phyloP scores from a whole-genome alignment of 2,329 filamentous ascomycete species.

The Monilinia fructigena region DNA sequence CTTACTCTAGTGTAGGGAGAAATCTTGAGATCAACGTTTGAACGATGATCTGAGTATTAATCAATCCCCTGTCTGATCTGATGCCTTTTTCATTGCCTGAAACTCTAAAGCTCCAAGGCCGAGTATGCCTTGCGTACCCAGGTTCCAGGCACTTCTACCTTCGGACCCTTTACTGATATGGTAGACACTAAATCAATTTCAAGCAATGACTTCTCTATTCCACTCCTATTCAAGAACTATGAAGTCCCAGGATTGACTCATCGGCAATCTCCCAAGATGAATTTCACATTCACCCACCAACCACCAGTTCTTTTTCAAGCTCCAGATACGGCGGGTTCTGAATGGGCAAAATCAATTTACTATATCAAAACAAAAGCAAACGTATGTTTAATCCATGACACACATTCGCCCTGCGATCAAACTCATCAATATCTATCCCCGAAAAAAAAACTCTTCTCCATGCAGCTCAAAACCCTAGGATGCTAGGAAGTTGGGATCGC shows the following conservation, averaged over 20 bases:
- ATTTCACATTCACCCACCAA: background rate
- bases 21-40: background rate
- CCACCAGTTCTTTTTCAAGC: background rate
- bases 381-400: background rate
- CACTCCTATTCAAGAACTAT: background rate
- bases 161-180: background rate
- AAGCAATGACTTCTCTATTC: background rate
- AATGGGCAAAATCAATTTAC: too few species aligned
- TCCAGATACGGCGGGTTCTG: background rate
- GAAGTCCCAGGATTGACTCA: background rate
- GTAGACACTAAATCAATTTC: background rate
- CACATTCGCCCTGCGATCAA: background rate
- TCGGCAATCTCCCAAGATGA: background rate
- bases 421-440: background rate
- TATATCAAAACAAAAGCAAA: background rate
- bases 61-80: background rate
- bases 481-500: background rate
- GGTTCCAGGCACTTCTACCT: background rate
- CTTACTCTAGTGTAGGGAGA: background rate
- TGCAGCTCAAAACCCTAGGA: slow-evolving; percentile 2
- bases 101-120: background rate
- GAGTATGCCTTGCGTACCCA: background rate
- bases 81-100: background rate
- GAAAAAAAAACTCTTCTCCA: slow-evolving; percentile 6
- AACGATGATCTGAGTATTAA: background rate